These are phyloP conservation scores for Chionographis japonica DNA, from an alignment of 106 monocot genomes.

Conservation along the genomic window DNA sequence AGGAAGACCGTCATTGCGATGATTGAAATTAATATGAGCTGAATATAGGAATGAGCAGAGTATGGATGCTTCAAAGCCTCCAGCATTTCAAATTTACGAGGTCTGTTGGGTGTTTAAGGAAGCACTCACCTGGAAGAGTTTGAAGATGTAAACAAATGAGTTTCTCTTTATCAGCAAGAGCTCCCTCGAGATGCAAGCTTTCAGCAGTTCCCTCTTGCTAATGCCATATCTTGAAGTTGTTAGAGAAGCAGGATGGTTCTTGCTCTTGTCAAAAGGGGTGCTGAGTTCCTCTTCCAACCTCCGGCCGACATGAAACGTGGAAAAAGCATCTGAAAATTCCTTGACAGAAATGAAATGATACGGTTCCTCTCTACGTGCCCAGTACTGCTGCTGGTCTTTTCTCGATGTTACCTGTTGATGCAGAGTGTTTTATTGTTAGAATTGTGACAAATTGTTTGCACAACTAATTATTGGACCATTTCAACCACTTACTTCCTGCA, in stretches of 20 bases:
- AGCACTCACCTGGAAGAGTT: slow-evolving; percentile 24
- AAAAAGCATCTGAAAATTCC: slow-evolving; percentile 50
- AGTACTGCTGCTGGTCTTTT: slow-evolving; percentile 70
- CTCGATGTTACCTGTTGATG: slow-evolving; percentile 54
- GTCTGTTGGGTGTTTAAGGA: neutral
- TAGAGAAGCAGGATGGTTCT: slow-evolving; percentile 61
- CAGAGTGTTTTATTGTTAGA: neutral
- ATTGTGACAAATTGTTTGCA: neutral
- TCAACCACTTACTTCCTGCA: slow-evolving; percentile 51
- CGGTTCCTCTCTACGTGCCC: slow-evolving; percentile 32
- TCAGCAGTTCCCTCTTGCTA: slow-evolving; percentile 44
- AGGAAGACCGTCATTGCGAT: slow-evolving; percentile 58
- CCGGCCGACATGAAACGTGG: slow-evolving; percentile 40
- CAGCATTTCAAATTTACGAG: neutral
- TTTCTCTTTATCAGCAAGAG: slow-evolving; percentile 59
- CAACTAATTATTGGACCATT: neutral
- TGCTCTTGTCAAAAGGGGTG: slow-evolving; percentile 41
- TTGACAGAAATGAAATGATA: slow-evolving; percentile 49
- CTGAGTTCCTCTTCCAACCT: slow-evolving; percentile 31
- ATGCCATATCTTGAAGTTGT: slow-evolving; percentile 54
- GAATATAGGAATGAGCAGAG: neutral
- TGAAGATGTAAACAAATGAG: slow-evolving; percentile 68
- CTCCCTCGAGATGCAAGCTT: slow-evolving; percentile 47
- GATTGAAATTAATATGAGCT: slow-evolving; percentile 24
- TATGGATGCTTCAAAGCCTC: neutral